Base-by-base conservation (phyloP, 352 stramenopile genomes). In the Globisporangium apiculatum region DNA sequence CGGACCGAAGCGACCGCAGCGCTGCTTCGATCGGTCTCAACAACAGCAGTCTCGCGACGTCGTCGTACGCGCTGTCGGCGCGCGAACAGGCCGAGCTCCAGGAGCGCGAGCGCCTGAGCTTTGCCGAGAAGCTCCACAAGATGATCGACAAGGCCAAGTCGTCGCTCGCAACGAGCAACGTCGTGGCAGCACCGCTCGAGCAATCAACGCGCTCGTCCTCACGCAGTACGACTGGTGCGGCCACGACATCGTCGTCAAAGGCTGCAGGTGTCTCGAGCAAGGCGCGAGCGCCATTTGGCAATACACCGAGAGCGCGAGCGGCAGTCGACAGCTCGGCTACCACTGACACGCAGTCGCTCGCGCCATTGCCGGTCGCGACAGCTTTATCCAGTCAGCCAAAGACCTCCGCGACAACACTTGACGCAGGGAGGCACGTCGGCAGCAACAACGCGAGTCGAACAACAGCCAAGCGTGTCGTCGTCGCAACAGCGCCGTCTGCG, bases 71-170 rank as follows among this genome's bases (percentile, higher is more conserved):
- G 45, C 43, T 75, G 43, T 67, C 59, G 0, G 60, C 62, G 36
- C 60, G 55, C 9, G 70, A 74, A 42, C 73, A 69, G 53, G 69
- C 69, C 14, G 70, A 79, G 51, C 65, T 75, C 10, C 65, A 70
- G 57, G 79, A 89, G 48, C 69, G 72, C 11, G 76, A 88, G 42
- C 67, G 83, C 7, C 50, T 94, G 48, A 91, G 78, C 24, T 94
- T 94, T 64, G 83, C 83, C 9, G 81, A 94, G 49, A 94, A 94
- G 46, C 58, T 94, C 12, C 83, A 94, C 71, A 89, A 89, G 51
- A 91, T 91, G 83, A 94, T 94, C 55, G 83, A 94, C 55, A 88
- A 89, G 53, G 79, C 83, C 7, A 89, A 94, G 57, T 83, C 73
- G 1, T 79, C 71, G 10, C 59, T 89, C 8, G 71, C 76, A 11